Evolutionary conservation across 2,329 filamentous ascomycete species (phyloP), one percentile per base, ranked within the genome.

Genomic region (Pseudogymnoascus sp.): DNA sequence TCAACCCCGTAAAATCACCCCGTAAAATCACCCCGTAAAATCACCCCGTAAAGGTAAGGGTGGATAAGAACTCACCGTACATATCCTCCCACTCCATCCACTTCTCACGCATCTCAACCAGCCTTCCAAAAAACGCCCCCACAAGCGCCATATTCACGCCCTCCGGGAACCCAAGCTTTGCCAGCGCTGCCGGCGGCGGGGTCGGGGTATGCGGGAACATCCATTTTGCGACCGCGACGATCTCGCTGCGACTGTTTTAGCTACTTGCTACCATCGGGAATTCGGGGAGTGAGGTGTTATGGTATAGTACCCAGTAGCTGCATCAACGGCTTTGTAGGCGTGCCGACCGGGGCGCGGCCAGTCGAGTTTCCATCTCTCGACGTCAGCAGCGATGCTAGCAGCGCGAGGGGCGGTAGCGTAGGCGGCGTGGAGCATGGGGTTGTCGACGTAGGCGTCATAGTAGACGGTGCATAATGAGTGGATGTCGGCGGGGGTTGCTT

Each of bases 201-300:
- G 19, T 63, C 10, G 69, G 67, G 0, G 64, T 69, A 59, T 71
- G 62, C 11, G 76, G 76, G 12, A 73, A 71, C 11, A 69, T 67
- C 74, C 74, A 78, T 33, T 75, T 68, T 3, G 70, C 63, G 24
- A 71, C 75, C 4, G 74, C 73, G 11, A 71, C 72, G 6, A 75
- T 62, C 6, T 71, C 67, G 2, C 70, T 71, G 8, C 3, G 10
- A 7, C n/a, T 6, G 1, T 12, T 11, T 56, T 56, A 56, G 28
- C 31, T 14, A 10, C 31, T 38, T 37, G 2, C 4, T 24, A 7
- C 6, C 16, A 5, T 2, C 10, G 2, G 24, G 40, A 11, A 16
- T 7, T 22, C 26, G 61, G 16, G 59, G 28, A 26, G 12, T 61
- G 46, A 53, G 12, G 4, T n/a, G 14, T 11, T 14, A 10, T n/a